Conservation (phyloP, 2,329 filamentous ascomycete genomes). For the Trichophyton mentagrophytes region DNA sequence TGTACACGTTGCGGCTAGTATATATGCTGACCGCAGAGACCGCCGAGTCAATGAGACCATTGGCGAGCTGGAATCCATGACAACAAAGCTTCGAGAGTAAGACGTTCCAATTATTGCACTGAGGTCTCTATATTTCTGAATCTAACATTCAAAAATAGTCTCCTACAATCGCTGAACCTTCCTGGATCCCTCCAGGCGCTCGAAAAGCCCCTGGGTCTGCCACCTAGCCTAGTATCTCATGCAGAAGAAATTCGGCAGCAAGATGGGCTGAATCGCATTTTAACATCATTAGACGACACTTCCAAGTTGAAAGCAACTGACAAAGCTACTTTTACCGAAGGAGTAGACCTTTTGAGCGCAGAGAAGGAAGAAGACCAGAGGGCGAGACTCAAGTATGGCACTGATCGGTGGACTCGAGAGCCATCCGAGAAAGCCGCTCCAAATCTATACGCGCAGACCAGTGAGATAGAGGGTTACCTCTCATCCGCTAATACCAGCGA, state of each 20-base stretch:
- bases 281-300: slow-evolving; percentile 73
- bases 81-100: slow-evolving; percentile 61
- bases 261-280: slow-evolving; percentile 65
- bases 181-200: slow-evolving; percentile 87
- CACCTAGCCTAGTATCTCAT: slow-evolving; percentile 72
- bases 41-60: slow-evolving; percentile 81
- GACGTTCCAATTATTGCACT: slow-evolving; percentile 12
- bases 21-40: slow-evolving; percentile 85
- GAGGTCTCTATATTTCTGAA: background rate
- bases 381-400: slow-evolving; percentile 66
- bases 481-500: slow-evolving; percentile 56
- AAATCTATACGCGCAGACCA: slow-evolving; percentile 62
- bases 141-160: slow-evolving; percentile 20
- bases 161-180: slow-evolving; percentile 70
- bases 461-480: slow-evolving; percentile 79
- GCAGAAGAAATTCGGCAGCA: slow-evolving; percentile 89
- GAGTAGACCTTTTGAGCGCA: slow-evolving; percentile 59
- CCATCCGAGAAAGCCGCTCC: slow-evolving; percentile 55
- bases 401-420: slow-evolving; percentile 66
- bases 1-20: slow-evolving; percentile 86
- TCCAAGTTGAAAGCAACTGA: slow-evolving; percentile 78
- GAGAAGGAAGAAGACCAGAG: slow-evolving; percentile 76
- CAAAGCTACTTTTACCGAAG: slow-evolving; percentile 67
- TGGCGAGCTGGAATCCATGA: slow-evolving; percentile 68
- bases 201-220: slow-evolving; percentile 84